A percentile compares a stretch with the other conserved stretches of the same genome.
Evolutionary conservation across 495 filamentous ascomycete species (phyloP).

Genomic region (Halenospora varia): DNA sequence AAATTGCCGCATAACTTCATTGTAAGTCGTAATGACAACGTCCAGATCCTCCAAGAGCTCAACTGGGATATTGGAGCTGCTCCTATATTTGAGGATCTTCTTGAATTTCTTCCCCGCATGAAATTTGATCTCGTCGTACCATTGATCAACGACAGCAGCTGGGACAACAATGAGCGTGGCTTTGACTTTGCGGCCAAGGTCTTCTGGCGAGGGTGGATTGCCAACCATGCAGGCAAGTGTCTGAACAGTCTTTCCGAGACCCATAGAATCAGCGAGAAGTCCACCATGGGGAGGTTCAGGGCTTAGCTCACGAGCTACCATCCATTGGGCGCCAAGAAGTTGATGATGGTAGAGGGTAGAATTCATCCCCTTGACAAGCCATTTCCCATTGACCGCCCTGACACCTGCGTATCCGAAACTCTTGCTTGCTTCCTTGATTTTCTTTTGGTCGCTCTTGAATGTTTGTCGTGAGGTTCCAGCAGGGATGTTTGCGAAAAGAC

Average conservation of each 20-base stretch:
- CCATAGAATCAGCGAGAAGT: conserved; percentile 58
- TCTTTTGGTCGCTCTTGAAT: conserved; percentile 13
- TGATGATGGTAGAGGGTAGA: conserved; percentile 48
- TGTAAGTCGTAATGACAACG: conserved; percentile 47
- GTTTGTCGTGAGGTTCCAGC: not conserved
- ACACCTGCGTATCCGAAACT: conserved; percentile 35
- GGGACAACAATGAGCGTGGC: conserved; percentile 47
- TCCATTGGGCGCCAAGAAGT: conserved; percentile 51
- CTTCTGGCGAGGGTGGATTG: conserved; percentile 28
- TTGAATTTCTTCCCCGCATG: conserved; percentile 19
- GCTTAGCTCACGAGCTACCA: conserved; percentile 50
- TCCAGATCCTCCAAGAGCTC: conserved; percentile 15
- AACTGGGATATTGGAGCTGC: conserved; percentile 40
- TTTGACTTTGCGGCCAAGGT: conserved; percentile 9
- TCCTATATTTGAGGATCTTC: conserved; percentile 58
- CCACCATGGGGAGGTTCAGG: conserved; percentile 42
- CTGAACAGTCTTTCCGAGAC: conserved; percentile 57
- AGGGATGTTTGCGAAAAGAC: conserved; percentile 19
- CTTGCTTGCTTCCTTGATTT: conserved; percentile 31
- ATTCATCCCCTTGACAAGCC: conserved; percentile 45
- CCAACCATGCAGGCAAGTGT: conserved; percentile 48
- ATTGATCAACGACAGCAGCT: conserved; percentile 50
- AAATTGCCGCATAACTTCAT: conserved; percentile 37
- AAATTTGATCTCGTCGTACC: conserved; percentile 46
- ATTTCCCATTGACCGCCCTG: conserved; percentile 36